phyloP scores from a whole-genome alignment of 2,329 filamentous ascomycete genomes.

The Neofusicoccum umdonicola region DNA sequence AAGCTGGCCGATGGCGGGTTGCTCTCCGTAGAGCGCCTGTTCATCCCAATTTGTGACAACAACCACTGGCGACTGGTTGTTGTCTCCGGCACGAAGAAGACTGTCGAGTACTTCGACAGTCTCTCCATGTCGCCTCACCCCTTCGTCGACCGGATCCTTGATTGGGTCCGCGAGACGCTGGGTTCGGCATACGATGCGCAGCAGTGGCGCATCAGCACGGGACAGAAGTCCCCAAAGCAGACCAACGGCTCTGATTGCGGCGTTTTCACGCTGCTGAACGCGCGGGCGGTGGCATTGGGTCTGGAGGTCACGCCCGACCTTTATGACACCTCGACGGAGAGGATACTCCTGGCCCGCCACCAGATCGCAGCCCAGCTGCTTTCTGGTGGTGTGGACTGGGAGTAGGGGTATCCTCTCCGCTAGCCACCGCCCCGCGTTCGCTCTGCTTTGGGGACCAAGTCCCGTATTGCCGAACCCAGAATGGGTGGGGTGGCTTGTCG shows the following conservation, averaged over 20 bases:
- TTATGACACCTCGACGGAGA: conserved; percentile 33
- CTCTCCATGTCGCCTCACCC: conserved; percentile 47
- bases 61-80: conserved; percentile 72
- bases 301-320: conserved; percentile 45
- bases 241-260: conserved; percentile 72
- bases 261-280: conserved; percentile 74
- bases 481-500: neutral
- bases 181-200: conserved; percentile 52
- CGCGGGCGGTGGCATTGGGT: conserved; percentile 54
- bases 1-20: conserved; percentile 39
- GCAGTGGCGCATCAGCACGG: conserved; percentile 60
- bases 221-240: conserved; percentile 54
- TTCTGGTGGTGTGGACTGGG: conserved; percentile 2
- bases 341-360: conserved; percentile 60
- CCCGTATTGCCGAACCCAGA: neutral
- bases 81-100: conserved; percentile 59
- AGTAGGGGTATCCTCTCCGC: conserved; percentile 1
- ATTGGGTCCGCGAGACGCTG: conserved; percentile 53
- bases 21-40: conserved; percentile 62
- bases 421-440: neutral
- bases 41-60: conserved; percentile 65
- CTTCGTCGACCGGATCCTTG: conserved; percentile 17
- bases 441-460: neutral
- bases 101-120: conserved; percentile 69
- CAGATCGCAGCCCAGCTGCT: conserved; percentile 56